Percentiles rank a stretch among this genome's conserved stretches.
Conservation (phyloP, 805 yeast genomes). For the Yarrowia alimentaria region DNA sequence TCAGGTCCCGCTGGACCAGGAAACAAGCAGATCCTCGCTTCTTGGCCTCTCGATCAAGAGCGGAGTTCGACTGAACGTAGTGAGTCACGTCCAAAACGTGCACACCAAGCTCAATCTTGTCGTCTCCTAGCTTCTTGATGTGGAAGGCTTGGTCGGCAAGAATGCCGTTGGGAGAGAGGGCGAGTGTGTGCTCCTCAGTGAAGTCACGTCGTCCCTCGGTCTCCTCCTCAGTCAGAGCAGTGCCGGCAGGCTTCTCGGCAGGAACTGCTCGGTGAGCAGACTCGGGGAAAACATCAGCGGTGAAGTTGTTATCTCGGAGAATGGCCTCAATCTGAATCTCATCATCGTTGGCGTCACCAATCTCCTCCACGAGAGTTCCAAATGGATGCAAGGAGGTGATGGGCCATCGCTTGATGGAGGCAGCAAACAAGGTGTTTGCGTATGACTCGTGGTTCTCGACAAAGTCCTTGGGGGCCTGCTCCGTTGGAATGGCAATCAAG, state of each 20-base stretch:
- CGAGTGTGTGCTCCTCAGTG: constrained; percentile 56
- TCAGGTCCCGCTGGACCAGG: constrained; percentile 70
- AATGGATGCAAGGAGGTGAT: constrained; percentile 97
- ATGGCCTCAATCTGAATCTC: constrained; percentile 83
- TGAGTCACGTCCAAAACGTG: constrained; percentile 81
- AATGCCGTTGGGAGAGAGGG: constrained; percentile 57
- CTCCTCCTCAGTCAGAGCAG: constrained; percentile 31
- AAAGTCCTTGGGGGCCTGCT: constrained; percentile 94
- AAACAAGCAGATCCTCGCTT: constrained; percentile 87
- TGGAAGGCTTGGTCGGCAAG: constrained; percentile 79
- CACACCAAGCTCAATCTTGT: constrained; percentile 75
- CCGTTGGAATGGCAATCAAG: constrained; percentile 95
- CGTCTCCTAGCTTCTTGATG: constrained; percentile 59
- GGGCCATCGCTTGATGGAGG: constrained; percentile 98
- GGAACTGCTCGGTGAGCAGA: constrained; percentile 38
- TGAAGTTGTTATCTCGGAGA: constrained; percentile 61
- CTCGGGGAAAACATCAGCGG: constrained; percentile 44
- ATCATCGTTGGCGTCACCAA: constrained; percentile 77
- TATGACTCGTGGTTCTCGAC: constrained; percentile 87
- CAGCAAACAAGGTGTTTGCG: constrained; percentile 79
- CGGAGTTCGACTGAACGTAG: constrained; percentile 67
- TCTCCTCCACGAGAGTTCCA: constrained; percentile 83
- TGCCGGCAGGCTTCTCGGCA: constrained; percentile 28
- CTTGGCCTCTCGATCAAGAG: constrained; percentile 82
- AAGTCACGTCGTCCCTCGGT: constrained; percentile 52